phyloP scores from a whole-genome alignment of 768 basidiomycete genomes.

The Asterophora parasitica region DNA sequence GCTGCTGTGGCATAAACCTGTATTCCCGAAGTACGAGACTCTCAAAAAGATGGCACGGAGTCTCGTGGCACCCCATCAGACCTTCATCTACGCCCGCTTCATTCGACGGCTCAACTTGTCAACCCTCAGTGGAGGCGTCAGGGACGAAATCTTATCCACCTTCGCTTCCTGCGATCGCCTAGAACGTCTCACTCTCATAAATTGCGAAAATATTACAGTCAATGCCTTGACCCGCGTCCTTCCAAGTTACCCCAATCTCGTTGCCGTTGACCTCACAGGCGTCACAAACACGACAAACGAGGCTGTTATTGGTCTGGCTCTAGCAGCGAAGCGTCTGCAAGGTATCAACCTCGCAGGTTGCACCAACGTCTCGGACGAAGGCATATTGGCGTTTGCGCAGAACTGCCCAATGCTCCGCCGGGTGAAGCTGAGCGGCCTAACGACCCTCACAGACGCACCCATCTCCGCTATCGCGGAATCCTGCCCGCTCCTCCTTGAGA shows the following conservation, averaged over 20 bases:
- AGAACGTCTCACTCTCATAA: slow-evolving; percentile 85
- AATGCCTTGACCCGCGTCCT: slow-evolving; percentile 61
- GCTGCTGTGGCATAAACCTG: slow-evolving; percentile 90
- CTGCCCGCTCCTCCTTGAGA: slow-evolving; percentile 87
- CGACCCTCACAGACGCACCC: slow-evolving; percentile 68
- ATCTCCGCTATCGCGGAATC: slow-evolving; percentile 70
- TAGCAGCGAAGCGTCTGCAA: slow-evolving; percentile 69
- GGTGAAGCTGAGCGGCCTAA: slow-evolving; percentile 82
- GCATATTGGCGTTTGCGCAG: slow-evolving; percentile 69
- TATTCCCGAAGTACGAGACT: slow-evolving; percentile 61
- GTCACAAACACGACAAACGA: slow-evolving; percentile 65
- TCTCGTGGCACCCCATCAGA: slow-evolving; percentile 57
- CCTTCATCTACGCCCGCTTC: slow-evolving; percentile 84
- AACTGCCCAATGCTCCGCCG: slow-evolving; percentile 77
- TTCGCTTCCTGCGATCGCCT: slow-evolving; percentile 74
- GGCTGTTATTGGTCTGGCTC: slow-evolving; percentile 68
- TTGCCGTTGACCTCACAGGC: slow-evolving; percentile 81
- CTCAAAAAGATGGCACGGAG: slow-evolving; percentile 77
- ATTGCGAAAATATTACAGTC: slow-evolving; percentile 66
- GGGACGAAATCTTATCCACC: slow-evolving; percentile 66
- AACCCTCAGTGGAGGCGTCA: slow-evolving; percentile 61
- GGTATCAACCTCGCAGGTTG: slow-evolving; percentile 91
- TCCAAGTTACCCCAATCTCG: slow-evolving; percentile 66
- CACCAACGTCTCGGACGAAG: slow-evolving; percentile 71
- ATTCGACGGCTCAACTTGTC: slow-evolving; percentile 91